These are phyloP conservation scores for Arthrocladium fulminans DNA, from an alignment of 2,329 filamentous ascomycete genomes.

Conservation along the genomic window DNA sequence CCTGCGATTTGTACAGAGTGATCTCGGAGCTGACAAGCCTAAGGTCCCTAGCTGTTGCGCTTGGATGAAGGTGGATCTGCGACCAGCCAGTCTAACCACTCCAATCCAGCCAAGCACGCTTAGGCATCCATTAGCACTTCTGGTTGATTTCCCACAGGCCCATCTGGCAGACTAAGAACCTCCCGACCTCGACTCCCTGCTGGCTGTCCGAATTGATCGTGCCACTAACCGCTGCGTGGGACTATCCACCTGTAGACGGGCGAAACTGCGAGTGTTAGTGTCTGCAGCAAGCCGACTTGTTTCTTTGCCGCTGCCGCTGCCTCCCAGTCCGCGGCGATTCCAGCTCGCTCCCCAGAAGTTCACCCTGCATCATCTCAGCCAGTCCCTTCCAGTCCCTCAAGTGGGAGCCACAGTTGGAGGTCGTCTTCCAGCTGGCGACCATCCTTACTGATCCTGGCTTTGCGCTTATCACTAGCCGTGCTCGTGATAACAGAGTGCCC, in stretches of 20 bases:
- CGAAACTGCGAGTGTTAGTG: neutral
- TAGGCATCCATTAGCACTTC: neutral
- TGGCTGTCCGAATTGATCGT: slow-evolving; percentile 1
- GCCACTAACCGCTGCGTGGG: slow-evolving; percentile 6
- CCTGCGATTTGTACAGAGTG: neutral
- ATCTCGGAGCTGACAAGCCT: neutral
- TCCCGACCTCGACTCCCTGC: neutral
- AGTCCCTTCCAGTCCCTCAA: no score
- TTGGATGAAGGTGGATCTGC: neutral
- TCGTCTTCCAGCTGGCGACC: neutral
- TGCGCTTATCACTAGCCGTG: no score
- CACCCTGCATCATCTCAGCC: no score
- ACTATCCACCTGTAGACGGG: neutral
- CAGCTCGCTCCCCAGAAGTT: neutral
- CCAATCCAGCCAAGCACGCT: neutral
- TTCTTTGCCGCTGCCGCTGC: neutral
- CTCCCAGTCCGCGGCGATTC: neutral
- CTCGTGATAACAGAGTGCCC: neutral
- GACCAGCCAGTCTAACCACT: neutral
- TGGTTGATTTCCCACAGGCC: slow-evolving; percentile 1
- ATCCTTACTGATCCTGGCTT: no score
- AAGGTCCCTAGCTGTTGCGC: neutral
- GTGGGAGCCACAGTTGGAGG: neutral
- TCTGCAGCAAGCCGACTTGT: neutral
- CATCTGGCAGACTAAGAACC: neutral